Percentiles rank a stretch among this genome's conserved stretches.
Evolutionary conservation across 805 yeast genomes (phyloP).

Genomic region (Wickerhamomyces xylosicus): DNA sequence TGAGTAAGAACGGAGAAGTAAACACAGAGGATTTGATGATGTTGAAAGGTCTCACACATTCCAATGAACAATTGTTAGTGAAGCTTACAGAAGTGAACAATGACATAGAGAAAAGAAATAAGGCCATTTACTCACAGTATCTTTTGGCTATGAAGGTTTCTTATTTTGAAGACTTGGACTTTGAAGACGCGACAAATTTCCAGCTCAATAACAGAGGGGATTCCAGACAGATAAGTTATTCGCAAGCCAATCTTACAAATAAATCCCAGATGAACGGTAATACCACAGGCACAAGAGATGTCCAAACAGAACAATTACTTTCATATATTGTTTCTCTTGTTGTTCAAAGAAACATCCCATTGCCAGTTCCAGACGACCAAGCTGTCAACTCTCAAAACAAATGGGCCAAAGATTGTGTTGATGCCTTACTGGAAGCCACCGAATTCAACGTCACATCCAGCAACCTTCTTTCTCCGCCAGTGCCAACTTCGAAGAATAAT

Average conservation of each 20-base stretch:
- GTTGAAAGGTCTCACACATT: slow-evolving; percentile 4
- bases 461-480: too few species aligned
- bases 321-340: slow-evolving; percentile 18
- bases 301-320: slow-evolving; percentile 14
- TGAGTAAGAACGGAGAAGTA: background rate
- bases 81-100: slow-evolving; percentile 4
- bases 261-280: background rate
- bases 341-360: slow-evolving; percentile 14
- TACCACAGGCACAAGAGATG: slow-evolving; percentile 3
- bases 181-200: background rate
- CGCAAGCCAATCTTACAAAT: too few species aligned
- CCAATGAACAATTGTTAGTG: slow-evolving; percentile 8
- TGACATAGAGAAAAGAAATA: slow-evolving; percentile 4
- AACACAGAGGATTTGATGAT: slow-evolving; percentile 3
- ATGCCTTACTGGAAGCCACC: slow-evolving; percentile 5
- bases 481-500: background rate
- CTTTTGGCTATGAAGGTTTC: slow-evolving; percentile 11
- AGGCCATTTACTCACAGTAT: slow-evolving; percentile 10
- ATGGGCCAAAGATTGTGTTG: slow-evolving; percentile 19
- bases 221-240: too few species aligned
- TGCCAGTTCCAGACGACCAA: slow-evolving; percentile 15
- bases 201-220: background rate
- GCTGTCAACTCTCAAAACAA: slow-evolving; percentile 4
- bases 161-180: slow-evolving; percentile 14
- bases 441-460: background rate